phyloP scores from a whole-genome alignment of 768 basidiomycete species.

The Dacryopinax spathularia region DNA sequence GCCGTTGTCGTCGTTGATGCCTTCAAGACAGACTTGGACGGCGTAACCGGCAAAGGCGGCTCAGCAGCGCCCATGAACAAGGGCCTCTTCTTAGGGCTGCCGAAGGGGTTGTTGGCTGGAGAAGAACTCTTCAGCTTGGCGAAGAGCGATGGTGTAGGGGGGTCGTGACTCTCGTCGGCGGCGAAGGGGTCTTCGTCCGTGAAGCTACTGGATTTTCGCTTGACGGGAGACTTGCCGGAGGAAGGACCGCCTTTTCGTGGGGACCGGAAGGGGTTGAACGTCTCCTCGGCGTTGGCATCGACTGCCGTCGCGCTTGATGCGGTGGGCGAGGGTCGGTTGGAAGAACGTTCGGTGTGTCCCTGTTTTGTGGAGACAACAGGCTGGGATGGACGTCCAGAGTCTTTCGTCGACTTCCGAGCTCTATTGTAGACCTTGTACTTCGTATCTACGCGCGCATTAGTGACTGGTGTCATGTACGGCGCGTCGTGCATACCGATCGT shows the following conservation, averaged over 20 bases:
- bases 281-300: neutral
- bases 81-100: neutral
- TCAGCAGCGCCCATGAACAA: neutral
- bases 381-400: neutral
- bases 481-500: constrained; percentile 40
- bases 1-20: neutral
- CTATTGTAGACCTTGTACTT: constrained; percentile 76
- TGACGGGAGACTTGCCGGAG: neutral
- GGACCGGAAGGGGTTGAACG: neutral
- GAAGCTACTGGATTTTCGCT: neutral
- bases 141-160: neutral
- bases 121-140: neutral
- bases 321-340: neutral
- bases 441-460: constrained; percentile 35
- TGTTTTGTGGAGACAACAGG: neutral
- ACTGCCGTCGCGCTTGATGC: neutral
- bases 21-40: neutral
- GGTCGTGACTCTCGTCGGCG: neutral
- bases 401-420: neutral
- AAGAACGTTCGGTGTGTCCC: neutral
- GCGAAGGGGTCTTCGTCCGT: neutral
- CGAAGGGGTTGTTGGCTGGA: neutral
- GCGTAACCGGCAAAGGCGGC: neutral
- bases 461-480: constrained; percentile 8
- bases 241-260: neutral